A percentile compares a stretch with the other conserved stretches of the same genome.
Evolutionary conservation across 2,329 filamentous ascomycete genomes (phyloP).

Genomic region (Lecanicillium sp.): DNA sequence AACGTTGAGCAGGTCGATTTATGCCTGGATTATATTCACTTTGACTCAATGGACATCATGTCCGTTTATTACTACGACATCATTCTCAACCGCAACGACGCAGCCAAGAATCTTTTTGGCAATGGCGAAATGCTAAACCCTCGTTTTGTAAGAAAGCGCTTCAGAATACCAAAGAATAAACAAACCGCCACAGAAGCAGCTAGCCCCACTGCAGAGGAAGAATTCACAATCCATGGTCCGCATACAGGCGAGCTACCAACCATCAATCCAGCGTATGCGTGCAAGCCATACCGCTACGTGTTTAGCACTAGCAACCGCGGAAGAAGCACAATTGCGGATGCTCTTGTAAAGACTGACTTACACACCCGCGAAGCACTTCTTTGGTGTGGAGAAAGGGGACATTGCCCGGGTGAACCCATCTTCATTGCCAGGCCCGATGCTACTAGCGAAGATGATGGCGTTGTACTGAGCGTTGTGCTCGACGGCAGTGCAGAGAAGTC

Average conservation of each 20-base stretch:
- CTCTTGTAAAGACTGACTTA: constrained; percentile 51
- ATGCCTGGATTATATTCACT: constrained; percentile 34
- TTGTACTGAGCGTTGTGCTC: constrained; percentile 48
- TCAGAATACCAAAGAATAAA: neutral
- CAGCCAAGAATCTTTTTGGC: constrained; percentile 10
- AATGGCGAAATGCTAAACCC: constrained; percentile 18
- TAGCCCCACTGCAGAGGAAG: neutral
- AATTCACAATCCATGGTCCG: constrained; percentile 25
- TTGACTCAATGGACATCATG: constrained; percentile 30
- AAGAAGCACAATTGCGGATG: constrained; percentile 42
- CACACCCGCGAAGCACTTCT: constrained; percentile 33
- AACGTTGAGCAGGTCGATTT: constrained; percentile 54
- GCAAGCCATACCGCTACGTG: constrained; percentile 42
- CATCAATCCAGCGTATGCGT: constrained; percentile 47
- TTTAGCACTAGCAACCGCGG: constrained; percentile 46
- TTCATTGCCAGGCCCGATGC: constrained; percentile 38
- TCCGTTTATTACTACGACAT: constrained; percentile 57
- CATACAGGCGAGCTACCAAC: constrained; percentile 49
- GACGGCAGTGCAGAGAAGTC: constrained; percentile 45
- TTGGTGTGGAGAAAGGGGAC: constrained; percentile 43
- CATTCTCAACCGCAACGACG: constrained; percentile 35
- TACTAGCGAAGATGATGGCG: constrained; percentile 45
- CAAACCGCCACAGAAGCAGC: neutral
- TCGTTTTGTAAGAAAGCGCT: constrained; percentile 2
- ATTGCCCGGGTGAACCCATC: constrained; percentile 56